Conservation (phyloP, 805 yeast species). For the Maudiozyma barnettii region DNA sequence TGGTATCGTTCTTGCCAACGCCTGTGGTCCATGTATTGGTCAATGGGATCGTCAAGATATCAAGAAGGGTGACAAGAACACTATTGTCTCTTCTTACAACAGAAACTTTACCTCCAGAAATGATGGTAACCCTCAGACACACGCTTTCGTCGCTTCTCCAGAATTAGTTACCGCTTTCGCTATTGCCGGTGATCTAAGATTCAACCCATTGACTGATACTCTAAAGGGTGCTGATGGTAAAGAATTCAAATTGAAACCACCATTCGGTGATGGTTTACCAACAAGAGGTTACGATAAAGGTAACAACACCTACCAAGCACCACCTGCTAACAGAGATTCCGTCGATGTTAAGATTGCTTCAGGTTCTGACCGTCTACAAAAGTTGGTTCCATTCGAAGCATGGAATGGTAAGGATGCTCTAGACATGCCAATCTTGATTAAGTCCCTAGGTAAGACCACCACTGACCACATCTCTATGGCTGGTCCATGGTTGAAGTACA, state of each 20-base stretch:
- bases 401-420: slow-evolving; percentile 95
- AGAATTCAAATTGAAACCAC: slow-evolving; percentile 81
- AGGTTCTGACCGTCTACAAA: slow-evolving; percentile 91
- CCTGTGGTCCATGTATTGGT: slow-evolving; percentile 99
- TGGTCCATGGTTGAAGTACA: slow-evolving; percentile 99
- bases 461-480: slow-evolving; percentile 99
- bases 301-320: slow-evolving; percentile 92
- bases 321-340: slow-evolving; percentile 74
- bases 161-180: slow-evolving; percentile 94
- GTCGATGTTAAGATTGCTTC: slow-evolving; percentile 76
- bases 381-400: slow-evolving; percentile 83
- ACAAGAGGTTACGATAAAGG: slow-evolving; percentile 84
- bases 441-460: slow-evolving; percentile 95
- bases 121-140: slow-evolving; percentile 96
- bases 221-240: slow-evolving; percentile 83
- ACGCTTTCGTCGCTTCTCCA: slow-evolving; percentile 95
- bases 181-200: slow-evolving; percentile 90
- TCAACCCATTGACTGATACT: slow-evolving; percentile 90
- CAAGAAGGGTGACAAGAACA: slow-evolving; percentile 90
- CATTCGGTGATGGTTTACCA: slow-evolving; percentile 87
- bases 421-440: slow-evolving; percentile 86
- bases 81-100: slow-evolving; percentile 94
- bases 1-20: slow-evolving; percentile 91
- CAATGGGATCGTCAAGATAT: slow-evolving; percentile 96
- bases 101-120: slow-evolving; percentile 97